phyloP scores from a whole-genome alignment of 2,329 filamentous ascomycete species.

The Stagonosporopsis cucurbitacearum region DNA sequence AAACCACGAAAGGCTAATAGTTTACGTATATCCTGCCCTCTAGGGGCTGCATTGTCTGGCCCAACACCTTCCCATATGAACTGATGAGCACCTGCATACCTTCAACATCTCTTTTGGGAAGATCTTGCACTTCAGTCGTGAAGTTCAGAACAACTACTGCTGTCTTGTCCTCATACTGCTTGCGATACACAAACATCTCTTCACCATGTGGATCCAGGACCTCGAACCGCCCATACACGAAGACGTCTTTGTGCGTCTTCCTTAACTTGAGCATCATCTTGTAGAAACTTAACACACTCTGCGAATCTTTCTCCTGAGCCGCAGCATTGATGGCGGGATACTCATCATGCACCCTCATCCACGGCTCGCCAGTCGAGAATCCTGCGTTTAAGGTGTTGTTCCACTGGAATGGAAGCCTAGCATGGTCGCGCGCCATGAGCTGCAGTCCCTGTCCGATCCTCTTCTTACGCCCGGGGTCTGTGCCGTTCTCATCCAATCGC shows the following conservation, averaged over 20 bases:
- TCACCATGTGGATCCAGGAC: conserved; percentile 60
- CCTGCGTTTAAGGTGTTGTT: conserved; percentile 65
- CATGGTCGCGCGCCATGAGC: conserved; percentile 71
- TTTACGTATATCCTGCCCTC: conserved; percentile 49
- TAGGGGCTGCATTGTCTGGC: conserved; percentile 37
- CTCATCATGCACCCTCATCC: conserved; percentile 74
- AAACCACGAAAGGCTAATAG: conserved; percentile 20
- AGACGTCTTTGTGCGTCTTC: conserved; percentile 66
- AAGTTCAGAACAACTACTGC: conserved; percentile 51
- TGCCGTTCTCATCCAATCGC: conserved; percentile 16
- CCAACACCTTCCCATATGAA: conserved; percentile 36
- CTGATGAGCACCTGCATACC: conserved; percentile 55
- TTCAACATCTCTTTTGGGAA: conserved; percentile 6
- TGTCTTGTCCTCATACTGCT: conserved; percentile 40
- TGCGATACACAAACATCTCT: conserved; percentile 59
- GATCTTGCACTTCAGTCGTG: conserved; percentile 30
- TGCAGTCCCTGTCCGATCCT: conserved; percentile 59
- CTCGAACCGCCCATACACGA: conserved; percentile 72
- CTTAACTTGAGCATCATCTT: conserved; percentile 64
- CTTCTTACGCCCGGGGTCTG: conserved; percentile 41
- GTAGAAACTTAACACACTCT: conserved; percentile 68
- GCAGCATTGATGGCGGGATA: conserved; percentile 66
- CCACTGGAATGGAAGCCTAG: conserved; percentile 76
- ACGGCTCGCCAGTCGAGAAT: conserved; percentile 68
- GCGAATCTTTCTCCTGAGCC: conserved; percentile 55